A percentile compares a stretch with the other conserved stretches of the same genome.
phyloP scores from a whole-genome alignment of 441 rosid species.

The Erodium trifolium region DNA sequence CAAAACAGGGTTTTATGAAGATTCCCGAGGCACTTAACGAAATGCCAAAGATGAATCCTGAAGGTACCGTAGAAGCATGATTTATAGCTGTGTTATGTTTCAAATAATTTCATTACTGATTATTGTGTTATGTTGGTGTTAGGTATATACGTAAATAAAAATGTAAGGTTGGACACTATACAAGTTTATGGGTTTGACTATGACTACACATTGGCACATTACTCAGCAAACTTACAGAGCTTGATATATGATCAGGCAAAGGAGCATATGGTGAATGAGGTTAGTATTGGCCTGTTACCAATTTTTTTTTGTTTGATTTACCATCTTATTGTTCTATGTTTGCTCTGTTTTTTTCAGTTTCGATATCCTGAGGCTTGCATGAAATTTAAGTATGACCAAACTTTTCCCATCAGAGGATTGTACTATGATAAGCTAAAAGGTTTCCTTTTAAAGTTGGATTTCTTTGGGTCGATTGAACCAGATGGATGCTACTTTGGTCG shows the following conservation, averaged over 20 bases:
- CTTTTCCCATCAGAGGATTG: slow-evolving; percentile 86
- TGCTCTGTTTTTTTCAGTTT: slow-evolving; percentile 37
- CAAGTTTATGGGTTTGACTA: slow-evolving; percentile 94
- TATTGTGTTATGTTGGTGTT: slow-evolving; percentile 12
- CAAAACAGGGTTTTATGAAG: slow-evolving; percentile 56
- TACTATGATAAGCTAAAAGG: slow-evolving; percentile 79
- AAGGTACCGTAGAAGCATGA: slow-evolving; percentile 40
- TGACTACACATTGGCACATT: slow-evolving; percentile 89
- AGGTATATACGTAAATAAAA: slow-evolving; percentile 90
- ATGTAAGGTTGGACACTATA: slow-evolving; percentile 66
- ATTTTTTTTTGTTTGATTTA: neutral
- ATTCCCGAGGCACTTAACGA: slow-evolving; percentile 52
- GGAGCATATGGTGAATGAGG: slow-evolving; percentile 92
- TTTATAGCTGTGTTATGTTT: neutral
- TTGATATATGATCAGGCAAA: slow-evolving; percentile 90
- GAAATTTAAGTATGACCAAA: slow-evolving; percentile 63
- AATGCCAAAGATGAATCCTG: slow-evolving; percentile 77
- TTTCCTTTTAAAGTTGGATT: slow-evolving; percentile 85
- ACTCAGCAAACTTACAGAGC: slow-evolving; percentile 65
- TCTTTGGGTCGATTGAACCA: slow-evolving; percentile 92
- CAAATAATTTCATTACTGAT: slow-evolving; percentile 10
- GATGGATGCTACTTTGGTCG: slow-evolving; percentile 95
- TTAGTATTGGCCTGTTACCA: slow-evolving; percentile 21
- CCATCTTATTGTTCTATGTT: neutral
- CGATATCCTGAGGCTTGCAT: slow-evolving; percentile 74